Evolutionary conservation across 2,329 filamentous ascomycete genomes (phyloP).

Genomic region (Fusarium sp.): DNA sequence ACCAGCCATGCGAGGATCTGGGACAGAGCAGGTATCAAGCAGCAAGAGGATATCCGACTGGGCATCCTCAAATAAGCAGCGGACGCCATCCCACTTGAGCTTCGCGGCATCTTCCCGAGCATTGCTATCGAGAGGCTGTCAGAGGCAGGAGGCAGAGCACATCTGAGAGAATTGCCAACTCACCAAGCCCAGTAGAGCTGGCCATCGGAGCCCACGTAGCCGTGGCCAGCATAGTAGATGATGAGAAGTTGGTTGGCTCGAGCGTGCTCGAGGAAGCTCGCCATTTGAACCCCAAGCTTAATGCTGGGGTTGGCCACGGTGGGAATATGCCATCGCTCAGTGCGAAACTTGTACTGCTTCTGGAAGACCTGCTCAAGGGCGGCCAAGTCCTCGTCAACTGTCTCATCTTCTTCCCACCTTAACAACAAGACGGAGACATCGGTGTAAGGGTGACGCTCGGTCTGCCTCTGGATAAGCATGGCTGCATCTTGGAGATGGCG

Average conservation of each 20-base stretch:
- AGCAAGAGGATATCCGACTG: constrained; percentile 69
- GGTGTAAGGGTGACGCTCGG: constrained; percentile 64
- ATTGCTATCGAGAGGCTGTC: constrained; percentile 57
- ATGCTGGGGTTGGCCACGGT: constrained; percentile 65
- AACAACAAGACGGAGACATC: constrained; percentile 67
- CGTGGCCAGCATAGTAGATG: constrained; percentile 70
- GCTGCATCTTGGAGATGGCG: constrained; percentile 73
- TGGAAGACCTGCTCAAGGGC: constrained; percentile 65
- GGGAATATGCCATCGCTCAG: constrained; percentile 68
- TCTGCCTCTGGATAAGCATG: constrained; percentile 70
- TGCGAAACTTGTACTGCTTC: constrained; percentile 67
- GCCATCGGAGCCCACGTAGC: constrained; percentile 64
- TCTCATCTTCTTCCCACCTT: constrained; percentile 67
- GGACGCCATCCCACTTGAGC: constrained; percentile 69
- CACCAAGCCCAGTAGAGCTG: constrained; percentile 73
- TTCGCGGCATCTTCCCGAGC: constrained; percentile 64
- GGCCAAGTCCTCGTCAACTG: constrained; percentile 61
- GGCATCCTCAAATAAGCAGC: constrained; percentile 68
- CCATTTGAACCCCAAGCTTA: constrained; percentile 68
- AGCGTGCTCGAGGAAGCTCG: constrained; percentile 65
- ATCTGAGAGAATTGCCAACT: constrained; percentile 47
- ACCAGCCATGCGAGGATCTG: constrained; percentile 58
- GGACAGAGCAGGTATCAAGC: constrained; percentile 67
- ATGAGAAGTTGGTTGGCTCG: constrained; percentile 67
- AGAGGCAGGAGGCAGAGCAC: constrained; percentile 44